These are phyloP conservation scores for Naegleria fowleri DNA, from an alignment of 208 protist species.

Conservation along the genomic window DNA sequence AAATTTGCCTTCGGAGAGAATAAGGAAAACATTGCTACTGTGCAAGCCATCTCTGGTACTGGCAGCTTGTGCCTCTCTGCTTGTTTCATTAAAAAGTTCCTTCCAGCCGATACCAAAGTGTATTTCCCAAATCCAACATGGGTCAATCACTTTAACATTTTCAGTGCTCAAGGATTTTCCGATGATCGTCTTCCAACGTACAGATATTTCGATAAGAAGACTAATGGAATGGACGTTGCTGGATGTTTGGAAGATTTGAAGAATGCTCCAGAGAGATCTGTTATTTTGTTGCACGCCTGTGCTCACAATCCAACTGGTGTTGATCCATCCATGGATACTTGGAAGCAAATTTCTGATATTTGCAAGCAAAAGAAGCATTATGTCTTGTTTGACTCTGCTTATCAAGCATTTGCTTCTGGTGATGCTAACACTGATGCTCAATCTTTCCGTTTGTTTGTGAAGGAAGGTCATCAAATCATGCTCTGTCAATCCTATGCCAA, in stretches of 20 bases:
- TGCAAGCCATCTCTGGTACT: constrained; percentile 80
- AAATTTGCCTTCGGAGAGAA: constrained; percentile 47
- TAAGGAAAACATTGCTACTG: constrained; percentile 30
- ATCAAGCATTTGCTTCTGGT: constrained; percentile 92
- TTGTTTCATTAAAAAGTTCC: constrained; percentile 57
- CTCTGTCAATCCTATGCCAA: constrained; percentile 92
- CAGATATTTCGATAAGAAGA: constrained; percentile 40
- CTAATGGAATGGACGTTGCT: constrained; percentile 67
- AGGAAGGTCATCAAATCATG: constrained; percentile 66
- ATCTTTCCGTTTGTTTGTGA: constrained; percentile 65
- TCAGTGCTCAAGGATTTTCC: constrained; percentile 56
- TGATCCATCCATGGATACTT: constrained; percentile 81
- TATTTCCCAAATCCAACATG: constrained; percentile 76
- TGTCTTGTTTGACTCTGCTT: constrained; percentile 91
- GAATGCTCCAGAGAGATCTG: constrained; percentile 64
- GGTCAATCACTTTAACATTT: constrained; percentile 69
- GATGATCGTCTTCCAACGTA: constrained; percentile 42
- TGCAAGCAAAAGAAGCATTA: constrained; percentile 68
- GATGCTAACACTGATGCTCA: constrained; percentile 85
- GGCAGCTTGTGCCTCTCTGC: constrained; percentile 65
- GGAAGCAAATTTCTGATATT: constrained; percentile 74
- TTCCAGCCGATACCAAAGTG: constrained; percentile 49
- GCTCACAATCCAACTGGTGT: constrained; percentile 98
- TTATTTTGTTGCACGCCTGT: constrained; percentile 93
- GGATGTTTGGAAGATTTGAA: constrained; percentile 67